phyloP scores from a whole-genome alignment of 306 rosid genomes.

The Prosopis cineraria region DNA sequence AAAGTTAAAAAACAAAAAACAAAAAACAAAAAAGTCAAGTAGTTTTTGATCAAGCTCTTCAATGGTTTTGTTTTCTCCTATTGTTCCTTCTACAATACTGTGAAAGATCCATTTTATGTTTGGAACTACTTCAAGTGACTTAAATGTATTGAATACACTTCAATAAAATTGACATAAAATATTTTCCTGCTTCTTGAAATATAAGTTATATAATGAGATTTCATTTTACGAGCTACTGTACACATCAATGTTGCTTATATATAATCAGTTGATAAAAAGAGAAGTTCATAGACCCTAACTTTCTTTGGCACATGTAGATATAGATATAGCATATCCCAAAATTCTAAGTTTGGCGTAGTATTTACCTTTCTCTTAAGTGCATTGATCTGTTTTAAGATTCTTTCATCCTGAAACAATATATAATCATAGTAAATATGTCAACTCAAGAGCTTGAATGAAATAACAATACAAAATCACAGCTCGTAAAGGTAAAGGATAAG shows the following conservation, averaged over 20 bases:
- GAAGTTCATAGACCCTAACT: neutral
- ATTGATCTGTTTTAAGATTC: neutral
- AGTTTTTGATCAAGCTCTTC: no score
- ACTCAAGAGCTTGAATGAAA: neutral
- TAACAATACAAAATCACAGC: neutral
- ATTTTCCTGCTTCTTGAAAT: neutral
- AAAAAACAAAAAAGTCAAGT: no score
- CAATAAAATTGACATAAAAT: neutral
- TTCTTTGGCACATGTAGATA: neutral
- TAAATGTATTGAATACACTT: neutral
- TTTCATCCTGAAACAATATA: constrained; percentile 27
- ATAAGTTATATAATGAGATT: neutral
- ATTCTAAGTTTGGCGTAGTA: no score
- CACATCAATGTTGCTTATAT: neutral
- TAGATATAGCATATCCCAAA: neutral
- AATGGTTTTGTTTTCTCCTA: no score
- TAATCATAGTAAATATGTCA: neutral
- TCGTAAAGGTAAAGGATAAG: neutral
- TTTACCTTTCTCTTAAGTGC: neutral
- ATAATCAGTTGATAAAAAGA: neutral
- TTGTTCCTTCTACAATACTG: no score
- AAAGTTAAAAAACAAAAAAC: no score
- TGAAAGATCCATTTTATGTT: neutral
- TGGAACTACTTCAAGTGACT: neutral
- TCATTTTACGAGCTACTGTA: neutral